These are phyloP conservation scores for Dendrocalamus latiflorus DNA, from an alignment of 202 grass and related monocot genomes.

Conservation along the genomic window DNA sequence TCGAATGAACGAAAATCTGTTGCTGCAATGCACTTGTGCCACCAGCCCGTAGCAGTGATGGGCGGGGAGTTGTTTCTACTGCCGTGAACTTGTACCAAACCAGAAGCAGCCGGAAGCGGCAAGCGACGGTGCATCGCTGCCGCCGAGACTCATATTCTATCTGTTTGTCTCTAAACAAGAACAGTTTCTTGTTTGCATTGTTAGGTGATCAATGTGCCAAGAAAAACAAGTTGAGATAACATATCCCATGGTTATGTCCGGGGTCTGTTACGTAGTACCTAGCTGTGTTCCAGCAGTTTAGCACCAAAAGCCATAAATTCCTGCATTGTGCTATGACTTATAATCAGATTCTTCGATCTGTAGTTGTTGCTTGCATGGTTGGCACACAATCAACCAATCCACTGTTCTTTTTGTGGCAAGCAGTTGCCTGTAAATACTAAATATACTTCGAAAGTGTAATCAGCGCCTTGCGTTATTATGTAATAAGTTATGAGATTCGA, in stretches of 20 bases:
- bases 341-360: neutral
- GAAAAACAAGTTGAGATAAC: slow-evolving; percentile 41
- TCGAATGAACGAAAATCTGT: too few species aligned
- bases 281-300: neutral
- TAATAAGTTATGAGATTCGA: neutral
- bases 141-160: neutral
- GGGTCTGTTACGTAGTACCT: slow-evolving; percentile 1
- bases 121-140: too few species aligned
- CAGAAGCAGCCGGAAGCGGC: too few species aligned
- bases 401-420: neutral
- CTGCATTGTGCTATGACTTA: neutral
- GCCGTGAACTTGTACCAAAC: too few species aligned
- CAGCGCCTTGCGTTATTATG: neutral
- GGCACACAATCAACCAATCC: too few species aligned
- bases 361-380: too few species aligned
- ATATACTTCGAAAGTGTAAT: neutral
- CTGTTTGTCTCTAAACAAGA: neutral
- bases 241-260: slow-evolving; percentile 35
- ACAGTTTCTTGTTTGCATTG: slow-evolving; percentile 1
- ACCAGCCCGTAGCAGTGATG: too few species aligned
- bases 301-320: neutral
- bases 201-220: slow-evolving; percentile 61
- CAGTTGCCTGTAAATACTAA: neutral
- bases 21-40: too few species aligned
- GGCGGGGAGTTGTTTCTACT: too few species aligned